phyloP scores from a whole-genome alignment of 2,329 filamentous ascomycete species.

The Epichloe baconii region DNA sequence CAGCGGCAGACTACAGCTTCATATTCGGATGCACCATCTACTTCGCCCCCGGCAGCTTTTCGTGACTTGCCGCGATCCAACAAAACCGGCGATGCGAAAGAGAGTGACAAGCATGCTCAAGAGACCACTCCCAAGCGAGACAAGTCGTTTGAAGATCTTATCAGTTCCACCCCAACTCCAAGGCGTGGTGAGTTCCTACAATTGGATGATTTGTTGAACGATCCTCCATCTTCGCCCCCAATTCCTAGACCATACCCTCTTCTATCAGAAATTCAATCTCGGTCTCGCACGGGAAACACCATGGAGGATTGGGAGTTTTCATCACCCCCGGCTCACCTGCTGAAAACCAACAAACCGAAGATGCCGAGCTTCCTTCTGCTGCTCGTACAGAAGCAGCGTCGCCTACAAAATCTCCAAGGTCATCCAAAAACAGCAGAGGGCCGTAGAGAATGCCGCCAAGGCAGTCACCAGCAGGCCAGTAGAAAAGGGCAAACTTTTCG shows the following conservation, averaged over 20 bases:
- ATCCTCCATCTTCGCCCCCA: slow-evolving; percentile 46
- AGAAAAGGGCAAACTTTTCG: neutral
- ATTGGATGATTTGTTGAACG: slow-evolving; percentile 36
- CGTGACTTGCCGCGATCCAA: slow-evolving; percentile 9
- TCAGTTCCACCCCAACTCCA: slow-evolving; percentile 48
- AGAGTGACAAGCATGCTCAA: slow-evolving; percentile 15
- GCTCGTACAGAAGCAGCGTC: slow-evolving; percentile 4
- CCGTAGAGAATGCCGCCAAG: neutral
- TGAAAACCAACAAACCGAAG: slow-evolving; percentile 15
- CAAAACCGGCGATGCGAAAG: slow-evolving; percentile 4
- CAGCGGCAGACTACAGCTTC: slow-evolving; percentile 54
- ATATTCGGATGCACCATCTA: slow-evolving; percentile 55
- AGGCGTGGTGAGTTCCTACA: slow-evolving; percentile 38
- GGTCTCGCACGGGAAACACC: slow-evolving; percentile 23
- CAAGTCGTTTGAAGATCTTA: slow-evolving; percentile 34
- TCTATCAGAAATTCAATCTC: slow-evolving; percentile 36
- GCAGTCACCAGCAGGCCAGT: neutral
- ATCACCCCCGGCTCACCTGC: slow-evolving; percentile 41
- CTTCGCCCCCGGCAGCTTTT: slow-evolving; percentile 17
- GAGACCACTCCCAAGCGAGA: slow-evolving; percentile 33
- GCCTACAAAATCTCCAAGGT: slow-evolving; percentile 9
- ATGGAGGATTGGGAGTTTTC: slow-evolving; percentile 40
- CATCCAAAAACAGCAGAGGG: slow-evolving; percentile 5
- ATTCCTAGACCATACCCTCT: slow-evolving; percentile 40
- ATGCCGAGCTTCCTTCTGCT: slow-evolving; percentile 8